phyloP scores from a whole-genome alignment of 257 asterid genomes.

The Ilex asprella region DNA sequence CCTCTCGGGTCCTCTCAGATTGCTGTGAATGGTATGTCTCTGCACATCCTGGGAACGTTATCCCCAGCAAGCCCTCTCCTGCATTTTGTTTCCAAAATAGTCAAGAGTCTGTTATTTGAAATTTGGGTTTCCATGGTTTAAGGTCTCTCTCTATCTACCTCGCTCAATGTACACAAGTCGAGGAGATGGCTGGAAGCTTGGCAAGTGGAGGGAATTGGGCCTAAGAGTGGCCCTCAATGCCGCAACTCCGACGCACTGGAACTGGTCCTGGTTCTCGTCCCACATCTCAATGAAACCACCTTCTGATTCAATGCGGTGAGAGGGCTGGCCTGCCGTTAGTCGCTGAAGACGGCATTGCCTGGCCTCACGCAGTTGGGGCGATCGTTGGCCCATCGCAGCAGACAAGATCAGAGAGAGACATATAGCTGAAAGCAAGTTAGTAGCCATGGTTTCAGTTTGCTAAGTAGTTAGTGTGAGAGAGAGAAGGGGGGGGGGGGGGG shows the following conservation, averaged over 20 bases:
- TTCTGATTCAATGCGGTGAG: constrained; percentile 34
- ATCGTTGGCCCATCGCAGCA: constrained; percentile 13
- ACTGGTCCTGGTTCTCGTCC: constrained; percentile 44
- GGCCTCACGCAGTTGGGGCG: constrained; percentile 22
- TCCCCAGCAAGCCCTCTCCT: constrained; percentile 54
- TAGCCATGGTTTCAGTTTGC: constrained; percentile 21
- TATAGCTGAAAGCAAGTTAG: constrained; percentile 24
- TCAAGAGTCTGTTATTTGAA: too few species aligned
- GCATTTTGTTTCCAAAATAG: constrained; percentile 1
- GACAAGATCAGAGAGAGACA: constrained; percentile 26
- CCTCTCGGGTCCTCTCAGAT: constrained; percentile 5
- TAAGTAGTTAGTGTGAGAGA: background rate
- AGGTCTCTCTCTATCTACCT: constrained; percentile 16
- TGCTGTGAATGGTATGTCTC: constrained; percentile 38
- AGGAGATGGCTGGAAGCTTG: constrained; percentile 67
- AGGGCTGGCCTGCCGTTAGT: constrained; percentile 37
- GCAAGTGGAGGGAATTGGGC: constrained; percentile 50
- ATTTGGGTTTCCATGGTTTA: too few species aligned
- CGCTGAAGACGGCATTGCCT: constrained; percentile 64
- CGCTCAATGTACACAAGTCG: constrained; percentile 50
- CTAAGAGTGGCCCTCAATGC: constrained; percentile 35
- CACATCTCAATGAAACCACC: constrained; percentile 62
- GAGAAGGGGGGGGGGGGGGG: background rate
- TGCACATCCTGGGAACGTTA: constrained; percentile 65
- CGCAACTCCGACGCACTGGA: constrained; percentile 66